Base-by-base conservation (phyloP, 1,139 yeast species). In the Diutina sp. region DNA sequence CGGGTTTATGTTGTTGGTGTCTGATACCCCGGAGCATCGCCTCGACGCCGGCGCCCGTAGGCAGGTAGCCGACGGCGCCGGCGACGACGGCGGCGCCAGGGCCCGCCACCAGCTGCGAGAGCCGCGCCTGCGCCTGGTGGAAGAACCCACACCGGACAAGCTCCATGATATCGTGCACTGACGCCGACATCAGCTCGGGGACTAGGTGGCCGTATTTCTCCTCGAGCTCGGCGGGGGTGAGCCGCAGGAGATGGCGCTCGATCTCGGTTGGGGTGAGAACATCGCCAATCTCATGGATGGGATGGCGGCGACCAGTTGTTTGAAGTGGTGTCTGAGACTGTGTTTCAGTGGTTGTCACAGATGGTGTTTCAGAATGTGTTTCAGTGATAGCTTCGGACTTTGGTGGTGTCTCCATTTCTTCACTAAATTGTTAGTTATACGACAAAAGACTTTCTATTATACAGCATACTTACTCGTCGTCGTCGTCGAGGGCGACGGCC, bases 1-100 rank as follows among this genome's bases (percentile, higher is more conserved):
- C 25, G 25, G 25, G 25, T 66, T 63, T 29, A 67, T 67, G 56
- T 35, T 35, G 41, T 35, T 35, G 41, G 14, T 69, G 60, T 50
- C 83, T 69, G n/a, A 78, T 69, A 2, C 84, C 84, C 46, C 69
- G 64, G 58, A 84, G 67, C 60, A 82, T 82, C 14, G 78, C 78
- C 55, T 72, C 79, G 28, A 83, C 70, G 0, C 88, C 88, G 64
- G 83, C 87, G 4, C 87, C 87, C 28, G 68, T 59, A 61, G 83
- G 84, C 7, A 73, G 76, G 61, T 73, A 73, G 38, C 78, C 79
- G 55, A 84, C 73, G 46, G 82, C 64, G 57, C 69, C 73, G 2
- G 86, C 86, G 6, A 83, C 79, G n/a, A 50, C 28, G 32, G 14
- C 14, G 32, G 45, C 18, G 1, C 84, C 85, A 16, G 69, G 66